These are phyloP conservation scores for Delphinella strobiligena DNA, from an alignment of 2,329 filamentous ascomycete species.

Conservation along the genomic window DNA sequence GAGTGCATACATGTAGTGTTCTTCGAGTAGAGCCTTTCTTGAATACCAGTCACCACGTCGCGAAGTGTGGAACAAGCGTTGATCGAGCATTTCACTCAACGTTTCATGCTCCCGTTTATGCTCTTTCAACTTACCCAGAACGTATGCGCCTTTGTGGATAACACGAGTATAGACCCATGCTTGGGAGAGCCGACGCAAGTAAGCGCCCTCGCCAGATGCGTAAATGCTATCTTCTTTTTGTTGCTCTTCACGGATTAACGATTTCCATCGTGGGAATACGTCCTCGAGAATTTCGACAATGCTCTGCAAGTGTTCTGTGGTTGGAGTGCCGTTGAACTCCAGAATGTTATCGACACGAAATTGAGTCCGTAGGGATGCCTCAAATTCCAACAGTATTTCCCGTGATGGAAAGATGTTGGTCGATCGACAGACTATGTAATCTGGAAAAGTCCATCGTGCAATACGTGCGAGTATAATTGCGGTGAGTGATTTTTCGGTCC, in stretches of 20 bases:
- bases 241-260: conserved; percentile 60
- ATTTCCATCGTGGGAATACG: conserved; percentile 71
- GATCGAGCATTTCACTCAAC: conserved; percentile 61
- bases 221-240: conserved; percentile 66
- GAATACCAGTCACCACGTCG: conserved; percentile 90
- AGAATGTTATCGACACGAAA: conserved; percentile 70
- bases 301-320: conserved; percentile 50
- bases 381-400: conserved; percentile 69
- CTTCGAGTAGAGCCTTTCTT: conserved; percentile 83
- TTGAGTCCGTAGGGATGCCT: conserved; percentile 72
- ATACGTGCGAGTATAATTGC: conserved; percentile 91
- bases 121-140: conserved; percentile 71
- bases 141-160: conserved; percentile 71
- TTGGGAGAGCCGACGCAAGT: conserved; percentile 78
- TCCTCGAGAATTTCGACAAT: conserved; percentile 62
- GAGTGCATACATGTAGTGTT: conserved; percentile 76
- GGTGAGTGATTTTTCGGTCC: conserved; percentile 93
- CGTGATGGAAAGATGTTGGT: conserved; percentile 78
- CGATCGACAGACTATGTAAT: conserved; percentile 82
- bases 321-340: conserved; percentile 63
- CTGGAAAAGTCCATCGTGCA: conserved; percentile 72
- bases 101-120: conserved; percentile 65
- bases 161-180: conserved; percentile 91
- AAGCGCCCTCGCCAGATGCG: conserved; percentile 73
- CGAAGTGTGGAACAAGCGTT: conserved; percentile 74